Base-by-base conservation (phyloP, 495 filamentous ascomycete species). In the Penicillium riverlandense region DNA sequence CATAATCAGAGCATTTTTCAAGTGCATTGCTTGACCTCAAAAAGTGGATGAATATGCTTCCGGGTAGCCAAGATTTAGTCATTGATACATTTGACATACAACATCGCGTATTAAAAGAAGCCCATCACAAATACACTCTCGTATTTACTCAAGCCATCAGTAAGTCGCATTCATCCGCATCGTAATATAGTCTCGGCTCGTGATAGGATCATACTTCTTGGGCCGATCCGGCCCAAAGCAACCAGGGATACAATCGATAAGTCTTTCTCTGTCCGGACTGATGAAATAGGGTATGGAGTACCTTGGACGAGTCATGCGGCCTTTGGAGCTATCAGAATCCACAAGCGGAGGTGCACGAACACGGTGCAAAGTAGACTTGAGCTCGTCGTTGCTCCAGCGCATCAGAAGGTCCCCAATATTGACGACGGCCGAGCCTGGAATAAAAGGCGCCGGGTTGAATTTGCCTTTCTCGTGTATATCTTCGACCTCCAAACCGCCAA, bases 211-310 rank as follows among this genome's bases (percentile, higher is more conserved):
- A 49, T 59, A 67, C 45, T 57, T 61, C 46, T 60, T 65, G 14
- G 59, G 59, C 13, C 47, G 40, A 28, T 55, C 45, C 35, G 54
- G 48, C 7, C 53, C 50, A 50, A 43, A 57, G 47, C 67, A 75
- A 13, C 69, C 66, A 7, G 67, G 59, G 37, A 78, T 43, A 35
- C 62, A 65, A 48, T 77, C 67, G 36, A 79, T 70, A 10, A 74
- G 48, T 11, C 68, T 59, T 28, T 72, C 59, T 37, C 57, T 54
- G 50, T 78, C 67, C 2, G 74, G 71, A 35, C 61, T 62, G 13
- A 71, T 59, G 51, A 78, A 78, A 52, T 70, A 78, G 11, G 75
- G 70, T 43, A 78, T 76, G 29, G 69, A 75, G 45, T 80, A 78
- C 44, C 74, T 50, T 11, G 67, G 50, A 33, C 44, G 48, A 6